These are phyloP conservation scores for Cicer chorassanicum DNA, from an alignment of 306 rosid species.

Conservation along the genomic window DNA sequence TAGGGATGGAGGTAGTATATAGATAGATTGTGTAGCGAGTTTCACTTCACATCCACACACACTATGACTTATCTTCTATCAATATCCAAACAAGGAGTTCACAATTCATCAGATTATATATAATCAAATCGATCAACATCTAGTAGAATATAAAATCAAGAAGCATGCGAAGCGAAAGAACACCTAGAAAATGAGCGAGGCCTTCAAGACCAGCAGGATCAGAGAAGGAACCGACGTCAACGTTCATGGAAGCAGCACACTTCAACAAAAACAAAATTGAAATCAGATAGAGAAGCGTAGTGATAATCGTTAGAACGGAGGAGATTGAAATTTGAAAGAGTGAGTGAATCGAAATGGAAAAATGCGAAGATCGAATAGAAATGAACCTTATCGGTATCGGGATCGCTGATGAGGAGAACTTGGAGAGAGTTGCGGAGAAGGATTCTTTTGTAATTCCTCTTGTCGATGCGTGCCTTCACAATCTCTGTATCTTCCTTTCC, in stretches of 20 bases:
- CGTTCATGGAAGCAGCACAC: constrained; percentile 99
- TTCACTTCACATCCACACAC: background rate
- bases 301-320: background rate
- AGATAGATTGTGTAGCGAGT: background rate
- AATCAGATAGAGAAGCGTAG: background rate
- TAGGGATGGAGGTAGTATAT: no score
- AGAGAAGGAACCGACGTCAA: constrained; percentile 80
- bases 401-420: constrained; percentile 81
- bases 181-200: constrained; percentile 96
- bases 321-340: no score
- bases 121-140: constrained; percentile 10
- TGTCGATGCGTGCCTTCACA: constrained; percentile 73
- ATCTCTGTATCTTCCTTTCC: constrained; percentile 65
- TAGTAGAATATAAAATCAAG: background rate
- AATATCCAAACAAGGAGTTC: constrained; percentile 14
- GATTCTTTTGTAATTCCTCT: constrained; percentile 75
- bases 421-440: constrained; percentile 77
- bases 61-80: background rate
- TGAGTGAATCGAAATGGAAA: background rate
- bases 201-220: constrained; percentile 93
- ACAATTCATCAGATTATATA: background rate
- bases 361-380: background rate
- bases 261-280: constrained; percentile 30
- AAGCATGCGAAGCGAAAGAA: background rate
- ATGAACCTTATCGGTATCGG: constrained; percentile 83